Base-by-base conservation (phyloP, 257 asterid genomes). In the Catharanthus roseus region DNA sequence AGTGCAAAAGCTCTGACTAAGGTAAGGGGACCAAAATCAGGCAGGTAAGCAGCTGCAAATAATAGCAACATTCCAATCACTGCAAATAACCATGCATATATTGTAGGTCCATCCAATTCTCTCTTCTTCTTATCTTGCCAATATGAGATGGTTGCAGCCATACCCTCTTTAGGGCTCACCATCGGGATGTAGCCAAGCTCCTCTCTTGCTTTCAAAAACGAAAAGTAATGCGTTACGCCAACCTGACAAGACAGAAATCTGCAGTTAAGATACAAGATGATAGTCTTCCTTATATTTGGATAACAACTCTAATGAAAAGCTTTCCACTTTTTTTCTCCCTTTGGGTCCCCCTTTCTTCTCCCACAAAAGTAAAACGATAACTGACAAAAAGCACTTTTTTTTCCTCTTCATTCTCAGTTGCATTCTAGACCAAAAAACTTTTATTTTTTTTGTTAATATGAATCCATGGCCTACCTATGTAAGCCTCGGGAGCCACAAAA, bases 181-280 rank as follows among this genome's bases (percentile, higher is more conserved):
- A 86, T 24, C 23, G 99, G 99, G 65, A 82, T 78, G 66, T 93
- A 93, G 3, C 96, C 96, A 31, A 93, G 87, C 80, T 91, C 99
- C 76, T 88, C 89, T 86, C 82, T 91, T 18, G 99, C 97, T 86
- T 93, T 93, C 41, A 91, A 70, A 77, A 71, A 86, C 36, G 99
- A 93, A 72, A 93, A 93, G 88, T 86, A 89, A 80, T 89, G 99
- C 29, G 97, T 88, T 63, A 93, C 95, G 0, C 97, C 99, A 23
- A 91, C 97, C 99, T 93, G 85, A 64, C 72, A 79, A 67, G 28
- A 44, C 29, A 19, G 15, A 56, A 39, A 33, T 70, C 39, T 5
- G 33, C 51, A 12, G 56, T 3, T 70, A n/a, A 70, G 29, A 57
- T 39, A 57, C n/a, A 38, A 38, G 42, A 38, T 3, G 8, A 38